Evolutionary conservation across 306 rosid species (phyloP).

Genomic region (Prinsepia uniflora): DNA sequence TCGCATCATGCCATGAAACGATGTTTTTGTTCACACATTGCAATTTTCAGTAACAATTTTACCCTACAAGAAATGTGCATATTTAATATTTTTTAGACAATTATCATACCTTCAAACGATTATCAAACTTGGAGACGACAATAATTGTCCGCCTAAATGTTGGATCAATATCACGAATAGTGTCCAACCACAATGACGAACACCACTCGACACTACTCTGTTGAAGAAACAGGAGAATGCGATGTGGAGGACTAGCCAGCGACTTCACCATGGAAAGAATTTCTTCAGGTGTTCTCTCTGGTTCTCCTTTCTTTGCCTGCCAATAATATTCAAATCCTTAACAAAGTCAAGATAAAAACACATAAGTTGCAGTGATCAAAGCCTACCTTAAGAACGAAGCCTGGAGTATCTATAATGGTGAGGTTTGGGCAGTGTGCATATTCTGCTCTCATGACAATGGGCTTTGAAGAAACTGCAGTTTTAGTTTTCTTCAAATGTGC

Average conservation of each 20-base stretch:
- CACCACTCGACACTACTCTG: slow-evolving; percentile 99
- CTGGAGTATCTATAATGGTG: slow-evolving; percentile 95
- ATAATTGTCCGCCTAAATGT: slow-evolving; percentile 69
- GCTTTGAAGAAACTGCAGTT: slow-evolving; percentile 84
- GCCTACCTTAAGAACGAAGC: slow-evolving; percentile 89
- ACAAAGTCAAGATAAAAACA: background rate
- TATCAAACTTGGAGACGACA: slow-evolving; percentile 95
- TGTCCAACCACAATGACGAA: slow-evolving; percentile 89
- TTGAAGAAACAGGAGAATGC: slow-evolving; percentile 86
- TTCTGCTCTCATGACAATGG: slow-evolving; percentile 92
- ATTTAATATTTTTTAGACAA: background rate
- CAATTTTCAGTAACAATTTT: background rate
- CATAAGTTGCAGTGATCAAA: background rate
- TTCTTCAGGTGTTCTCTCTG: slow-evolving; percentile 86
- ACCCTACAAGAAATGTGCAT: background rate
- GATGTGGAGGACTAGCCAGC: slow-evolving; percentile 88
- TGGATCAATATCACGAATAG: slow-evolving; percentile 88
- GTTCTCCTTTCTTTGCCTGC: slow-evolving; percentile 97
- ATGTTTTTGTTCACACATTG: background rate
- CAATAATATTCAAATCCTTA: slow-evolving; percentile 11
- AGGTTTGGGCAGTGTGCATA: slow-evolving; percentile 93
- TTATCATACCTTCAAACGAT: slow-evolving; percentile 78
- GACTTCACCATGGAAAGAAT: slow-evolving; percentile 95
- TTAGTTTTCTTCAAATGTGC: slow-evolving; percentile 67
- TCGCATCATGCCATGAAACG: background rate